phyloP scores from a whole-genome alignment of 1,284 basidiomycete genomes.

The Moesziomyces globuligerus region DNA sequence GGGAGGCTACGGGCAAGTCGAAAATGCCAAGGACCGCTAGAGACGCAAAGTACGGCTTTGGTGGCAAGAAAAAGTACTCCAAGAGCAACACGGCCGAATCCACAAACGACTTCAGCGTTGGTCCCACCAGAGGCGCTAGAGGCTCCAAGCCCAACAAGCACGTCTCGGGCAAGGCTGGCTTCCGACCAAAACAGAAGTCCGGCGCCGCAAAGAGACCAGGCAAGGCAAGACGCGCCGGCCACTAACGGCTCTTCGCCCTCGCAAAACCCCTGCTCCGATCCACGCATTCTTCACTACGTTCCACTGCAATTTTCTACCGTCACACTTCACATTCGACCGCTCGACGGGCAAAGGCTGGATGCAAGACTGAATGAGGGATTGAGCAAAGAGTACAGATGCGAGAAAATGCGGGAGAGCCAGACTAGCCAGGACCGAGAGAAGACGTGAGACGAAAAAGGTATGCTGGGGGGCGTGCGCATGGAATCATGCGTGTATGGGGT shows the following conservation, averaged over 20 bases:
- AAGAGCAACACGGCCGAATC: conserved; percentile 64
- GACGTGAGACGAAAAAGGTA: too few relatives aligned
- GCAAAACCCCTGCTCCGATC: background rate
- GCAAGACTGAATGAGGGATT: too few relatives aligned
- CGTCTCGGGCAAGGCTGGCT: conserved; percentile 33
- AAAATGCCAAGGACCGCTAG: conserved; percentile 60
- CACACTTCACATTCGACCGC: too few relatives aligned
- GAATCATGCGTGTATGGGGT: background rate
- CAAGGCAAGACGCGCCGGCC: conserved; percentile 35
- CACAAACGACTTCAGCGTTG: conserved; percentile 57
- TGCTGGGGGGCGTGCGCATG: too few relatives aligned
- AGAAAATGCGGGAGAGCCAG: too few relatives aligned
- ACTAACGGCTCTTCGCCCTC: conserved; percentile 3
- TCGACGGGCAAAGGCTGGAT: too few relatives aligned
- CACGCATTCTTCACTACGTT: background rate
- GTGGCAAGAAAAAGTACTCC: conserved; percentile 61
- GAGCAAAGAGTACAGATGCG: too few relatives aligned
- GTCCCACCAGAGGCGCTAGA: conserved; percentile 29
- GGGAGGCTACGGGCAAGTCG: conserved; percentile 22
- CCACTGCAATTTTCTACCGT: too few relatives aligned
- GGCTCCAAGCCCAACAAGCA: conserved; percentile 32
- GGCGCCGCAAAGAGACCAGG: conserved; percentile 45
- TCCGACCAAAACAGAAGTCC: conserved; percentile 34
- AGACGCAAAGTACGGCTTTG: conserved; percentile 63
- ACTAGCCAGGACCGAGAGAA: too few relatives aligned